Evolutionary conservation across 1,139 yeast species (phyloP).

Genomic region (Hansenula anomala): DNA sequence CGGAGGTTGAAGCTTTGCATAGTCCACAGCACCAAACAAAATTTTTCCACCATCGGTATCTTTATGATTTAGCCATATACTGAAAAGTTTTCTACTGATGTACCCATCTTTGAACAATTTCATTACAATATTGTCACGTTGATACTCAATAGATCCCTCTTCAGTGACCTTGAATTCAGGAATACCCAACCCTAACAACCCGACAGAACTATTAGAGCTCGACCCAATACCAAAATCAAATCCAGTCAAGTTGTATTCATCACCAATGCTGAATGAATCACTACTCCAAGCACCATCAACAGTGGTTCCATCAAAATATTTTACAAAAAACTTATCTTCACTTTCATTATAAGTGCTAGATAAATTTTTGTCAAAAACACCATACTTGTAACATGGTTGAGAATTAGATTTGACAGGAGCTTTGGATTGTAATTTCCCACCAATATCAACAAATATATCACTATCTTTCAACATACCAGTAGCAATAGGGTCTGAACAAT

Average conservation of each 20-base stretch:
- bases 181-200: slow-evolving; percentile 47
- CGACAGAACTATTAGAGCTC: slow-evolving; percentile 46
- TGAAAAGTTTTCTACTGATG: slow-evolving; percentile 46
- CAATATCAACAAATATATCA: neutral
- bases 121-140: slow-evolving; percentile 50
- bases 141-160: slow-evolving; percentile 10
- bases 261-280: slow-evolving; percentile 42
- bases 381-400: slow-evolving; percentile 25
- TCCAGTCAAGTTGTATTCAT: slow-evolving; percentile 31
- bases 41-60: slow-evolving; percentile 37
- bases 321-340: slow-evolving; percentile 7
- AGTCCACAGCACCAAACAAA: slow-evolving; percentile 54
- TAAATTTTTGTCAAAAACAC: slow-evolving; percentile 38
- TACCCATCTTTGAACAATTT: slow-evolving; percentile 43
- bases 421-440: neutral
- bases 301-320: slow-evolving; percentile 38
- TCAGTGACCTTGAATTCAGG: slow-evolving; percentile 19
- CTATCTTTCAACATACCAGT: too few species aligned
- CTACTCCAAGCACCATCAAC: slow-evolving; percentile 60
- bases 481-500: slow-evolving; percentile 14
- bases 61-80: slow-evolving; percentile 40
- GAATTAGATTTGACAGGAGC: slow-evolving; percentile 1
- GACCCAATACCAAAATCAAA: slow-evolving; percentile 50
- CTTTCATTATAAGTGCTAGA: slow-evolving; percentile 33
- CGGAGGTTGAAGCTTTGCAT: slow-evolving; percentile 41